Base-by-base conservation (phyloP, 768 basidiomycete genomes). In the Boletus sp. region DNA sequence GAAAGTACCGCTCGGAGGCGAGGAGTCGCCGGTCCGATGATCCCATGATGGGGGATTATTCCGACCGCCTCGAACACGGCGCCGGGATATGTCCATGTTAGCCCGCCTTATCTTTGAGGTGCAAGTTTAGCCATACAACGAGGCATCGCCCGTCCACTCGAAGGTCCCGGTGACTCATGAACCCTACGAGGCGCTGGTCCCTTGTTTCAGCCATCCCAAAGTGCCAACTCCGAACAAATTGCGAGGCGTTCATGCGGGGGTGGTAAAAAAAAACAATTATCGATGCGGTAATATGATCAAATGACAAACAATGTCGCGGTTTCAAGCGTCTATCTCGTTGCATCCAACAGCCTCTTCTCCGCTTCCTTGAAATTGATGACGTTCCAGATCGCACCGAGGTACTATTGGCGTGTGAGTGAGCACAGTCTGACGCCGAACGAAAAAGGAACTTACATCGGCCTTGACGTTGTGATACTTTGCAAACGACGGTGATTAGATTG, bases 331-430 rank as follows among this genome's bases (percentile, higher is more conserved):
- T 72, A 70, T 56, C 70, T 66, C 23, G 66, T 51, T 13, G 73
- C 80, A 42, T 77, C 77, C 45, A 66, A 50, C 50, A 73, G 70
- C 57, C 82, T 73, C 57, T 76, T 75, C 68, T 94, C 92, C 7
- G 93, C 96, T 74, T 96, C 92, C 64, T 90, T 83, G 74, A 93
- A 98, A 79, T 97, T 93, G 80, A 98, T 83, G 55, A 98, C 93
- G 61, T 85, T 86, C 93, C 95, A 98, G 69, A 98, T 93, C 21
- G 93, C 93, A 44, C 82, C 83, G 71, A 98, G 85, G 77, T 98
- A 98, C 93, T 94, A 61, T 29, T 4, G 43, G 40, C 23, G 21
- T 10, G 47, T 66, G 42, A 60, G 55, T 47, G 25, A 43, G 37
- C 37, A 21, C 37, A 32, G 21, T 44, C 29, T 6, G 19, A 29